Base-by-base conservation (phyloP, 83 land plant genomes). In the Thuja plicata region DNA sequence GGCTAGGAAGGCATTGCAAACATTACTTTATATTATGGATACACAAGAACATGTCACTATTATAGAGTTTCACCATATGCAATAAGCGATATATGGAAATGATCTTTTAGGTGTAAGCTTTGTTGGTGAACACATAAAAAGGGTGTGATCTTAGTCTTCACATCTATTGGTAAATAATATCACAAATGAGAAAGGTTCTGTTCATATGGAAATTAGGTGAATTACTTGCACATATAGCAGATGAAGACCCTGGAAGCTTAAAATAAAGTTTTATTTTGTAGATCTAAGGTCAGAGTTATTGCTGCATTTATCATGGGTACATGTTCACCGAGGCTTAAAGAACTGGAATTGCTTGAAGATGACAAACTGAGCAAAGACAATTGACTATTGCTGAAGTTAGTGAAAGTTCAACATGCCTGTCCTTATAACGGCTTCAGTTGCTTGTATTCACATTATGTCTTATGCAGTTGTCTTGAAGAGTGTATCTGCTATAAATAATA, bases 141-240 rank as follows among this genome's bases (percentile, higher is more conserved):
- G n/a, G 99, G 95, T 93, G 40, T 95, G 95, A 88, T 95, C 98
- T 35, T 99, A 98, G 89, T 95, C 99, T 43, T 96, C 99, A 21
- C 99, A 97, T 88, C 86, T 98, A 30, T 98, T 88, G 91, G 95
- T 97, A 43, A 96, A 95, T 90, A 92, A 97, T 87, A 92, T 96
- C 50, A 88, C 97, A 55, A 93, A 87, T 62, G 88, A 88, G 21
- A 96, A 92, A 40, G 89, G 93, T 90, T 85, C 92, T 34, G 89
- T 97, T 43, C 99, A 97, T 87, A 89, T 90, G 88, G 99, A 98
- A 98, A 89, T 91, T 98, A 45, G 99, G 97, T 87, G 99, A 98
- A 90, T 85, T 97, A 34, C 93, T 93, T 80, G 86, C 97, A 48
- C 92, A 93, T 80, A 89, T 94, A 93, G 95, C 94, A 38, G 99